A percentile compares a stretch with the other conserved stretches of the same genome.
Evolutionary conservation across 2,329 filamentous ascomycete species (phyloP).

Genomic region (Aspergillus ustus): DNA sequence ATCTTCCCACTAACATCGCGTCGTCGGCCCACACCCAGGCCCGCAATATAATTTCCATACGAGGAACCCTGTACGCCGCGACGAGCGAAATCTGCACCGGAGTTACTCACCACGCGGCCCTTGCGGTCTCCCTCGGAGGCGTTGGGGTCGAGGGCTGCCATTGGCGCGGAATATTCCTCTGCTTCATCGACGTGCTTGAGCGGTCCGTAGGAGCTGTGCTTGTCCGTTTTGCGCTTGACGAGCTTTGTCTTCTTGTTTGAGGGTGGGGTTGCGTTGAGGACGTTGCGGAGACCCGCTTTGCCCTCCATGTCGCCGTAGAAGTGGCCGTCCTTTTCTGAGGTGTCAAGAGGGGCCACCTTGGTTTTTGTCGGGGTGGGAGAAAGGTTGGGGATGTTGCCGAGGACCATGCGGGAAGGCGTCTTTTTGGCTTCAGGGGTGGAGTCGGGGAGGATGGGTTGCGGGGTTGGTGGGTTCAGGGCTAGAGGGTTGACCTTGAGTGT

Average conservation of each 20-base stretch:
- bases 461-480: constrained; percentile 52
- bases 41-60: constrained; percentile 49
- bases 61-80: constrained; percentile 37
- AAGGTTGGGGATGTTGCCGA: constrained; percentile 42
- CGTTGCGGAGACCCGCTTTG: constrained; percentile 27
- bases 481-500: constrained; percentile 46
- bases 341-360: constrained; percentile 33
- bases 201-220: constrained; percentile 39
- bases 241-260: constrained; percentile 36
- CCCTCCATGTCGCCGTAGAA: constrained; percentile 46
- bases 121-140: constrained; percentile 43
- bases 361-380: constrained; percentile 31
- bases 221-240: constrained; percentile 39
- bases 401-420: constrained; percentile 35
- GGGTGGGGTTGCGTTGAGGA: constrained; percentile 25
- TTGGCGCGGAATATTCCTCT: constrained; percentile 24
- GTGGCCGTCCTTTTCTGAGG: constrained; percentile 38
- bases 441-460: constrained; percentile 34
- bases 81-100: constrained; percentile 42
- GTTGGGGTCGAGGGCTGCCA: constrained; percentile 17
- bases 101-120: constrained; percentile 50
- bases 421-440: constrained; percentile 30
- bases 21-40: constrained; percentile 50
- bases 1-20: constrained; percentile 54
- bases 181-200: constrained; percentile 38